These are phyloP conservation scores for Fagopyrum tataricum DNA, from an alignment of 148 eudicot species.

Conservation along the genomic window DNA sequence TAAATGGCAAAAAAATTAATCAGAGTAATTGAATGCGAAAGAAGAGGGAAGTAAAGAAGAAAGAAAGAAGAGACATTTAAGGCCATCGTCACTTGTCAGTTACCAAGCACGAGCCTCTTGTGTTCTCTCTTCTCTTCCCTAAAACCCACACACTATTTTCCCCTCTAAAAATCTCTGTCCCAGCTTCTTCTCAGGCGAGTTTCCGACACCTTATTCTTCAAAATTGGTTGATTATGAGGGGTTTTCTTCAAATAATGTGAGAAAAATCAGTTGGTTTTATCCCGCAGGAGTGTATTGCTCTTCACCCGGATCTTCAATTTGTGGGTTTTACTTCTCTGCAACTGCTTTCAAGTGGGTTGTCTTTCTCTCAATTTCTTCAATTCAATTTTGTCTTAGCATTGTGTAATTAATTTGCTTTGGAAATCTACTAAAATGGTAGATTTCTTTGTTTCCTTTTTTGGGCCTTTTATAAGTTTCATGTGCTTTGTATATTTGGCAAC, in stretches of 20 bases:
- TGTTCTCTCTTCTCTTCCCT: constrained; percentile 7
- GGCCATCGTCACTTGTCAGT: constrained; percentile 1
- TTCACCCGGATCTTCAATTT: not conserved
- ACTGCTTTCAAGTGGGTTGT: not conserved
- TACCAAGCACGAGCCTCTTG: constrained; percentile 1
- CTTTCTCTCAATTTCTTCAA: not conserved
- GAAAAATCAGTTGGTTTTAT: not conserved
- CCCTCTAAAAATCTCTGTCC: not conserved
- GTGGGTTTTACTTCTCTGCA: not conserved
- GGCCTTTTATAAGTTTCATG: not conserved
- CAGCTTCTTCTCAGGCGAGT: not conserved
- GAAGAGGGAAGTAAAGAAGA: no score
- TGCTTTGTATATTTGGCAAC: not conserved
- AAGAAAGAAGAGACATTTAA: not conserved
- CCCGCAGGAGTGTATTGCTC: no score
- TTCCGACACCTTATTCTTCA: not conserved
- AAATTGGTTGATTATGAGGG: not conserved
- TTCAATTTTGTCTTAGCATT: not conserved
- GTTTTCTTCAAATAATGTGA: not conserved
- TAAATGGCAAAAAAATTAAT: not conserved
- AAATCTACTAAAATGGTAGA: not conserved
- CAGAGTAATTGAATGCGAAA: not conserved
- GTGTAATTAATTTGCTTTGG: no score
- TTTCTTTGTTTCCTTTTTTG: not conserved
- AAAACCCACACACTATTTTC: not conserved